Evolutionary conservation across 257 asterid species (phyloP).

Genomic region (Fraxinus americana): DNA sequence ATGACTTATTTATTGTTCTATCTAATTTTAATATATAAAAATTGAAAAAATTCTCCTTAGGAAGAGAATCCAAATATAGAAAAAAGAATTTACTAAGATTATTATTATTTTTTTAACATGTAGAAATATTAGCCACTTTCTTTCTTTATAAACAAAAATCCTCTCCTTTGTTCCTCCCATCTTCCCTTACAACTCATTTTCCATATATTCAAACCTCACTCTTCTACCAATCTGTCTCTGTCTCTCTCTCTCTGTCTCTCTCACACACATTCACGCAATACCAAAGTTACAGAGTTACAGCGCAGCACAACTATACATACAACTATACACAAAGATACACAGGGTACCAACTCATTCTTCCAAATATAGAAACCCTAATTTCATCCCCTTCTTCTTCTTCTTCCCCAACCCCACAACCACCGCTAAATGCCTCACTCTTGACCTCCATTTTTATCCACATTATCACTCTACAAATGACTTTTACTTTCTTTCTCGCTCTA

Average conservation of each 20-base stretch:
- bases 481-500: slow-evolving; percentile 30
- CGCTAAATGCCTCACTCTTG: slow-evolving; percentile 57
- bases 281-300: slow-evolving; percentile 20
- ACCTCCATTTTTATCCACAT: slow-evolving; percentile 21
- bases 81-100: neutral
- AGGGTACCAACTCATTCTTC: slow-evolving; percentile 37
- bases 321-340: slow-evolving; percentile 16
- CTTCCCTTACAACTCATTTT: slow-evolving; percentile 43
- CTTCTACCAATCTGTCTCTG: slow-evolving; percentile 16
- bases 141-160: slow-evolving; percentile 21
- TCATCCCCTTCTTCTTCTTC: slow-evolving; percentile 18
- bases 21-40: too few relatives aligned
- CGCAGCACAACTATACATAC: slow-evolving; percentile 11
- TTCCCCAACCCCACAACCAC: slow-evolving; percentile 14
- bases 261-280: slow-evolving; percentile 21
- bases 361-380: slow-evolving; percentile 36
- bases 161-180: slow-evolving; percentile 22
- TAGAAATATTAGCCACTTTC: neutral
- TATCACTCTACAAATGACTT: slow-evolving; percentile 39
- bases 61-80: neutral
- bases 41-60: neutral
- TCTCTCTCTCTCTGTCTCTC: slow-evolving; percentile 11
- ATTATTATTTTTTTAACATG: neutral
- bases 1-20: too few relatives aligned
- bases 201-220: slow-evolving; percentile 52